phyloP scores from a whole-genome alignment of 2,329 filamentous ascomycete species.

The Huntiella abstrusa region DNA sequence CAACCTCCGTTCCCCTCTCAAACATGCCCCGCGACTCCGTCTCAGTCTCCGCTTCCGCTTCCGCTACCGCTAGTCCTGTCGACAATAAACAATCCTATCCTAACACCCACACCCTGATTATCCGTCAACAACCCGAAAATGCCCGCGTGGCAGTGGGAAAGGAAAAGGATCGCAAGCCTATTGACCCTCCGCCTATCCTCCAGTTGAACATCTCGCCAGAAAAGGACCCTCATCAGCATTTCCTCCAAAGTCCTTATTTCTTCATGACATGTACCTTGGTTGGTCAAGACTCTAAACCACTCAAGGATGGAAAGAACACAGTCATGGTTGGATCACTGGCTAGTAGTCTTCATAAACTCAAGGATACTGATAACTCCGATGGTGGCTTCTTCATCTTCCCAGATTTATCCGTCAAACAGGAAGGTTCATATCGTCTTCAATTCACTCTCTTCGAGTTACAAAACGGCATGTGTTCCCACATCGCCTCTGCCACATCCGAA shows the following conservation, averaged over 20 bases:
- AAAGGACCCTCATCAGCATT: conserved; percentile 28
- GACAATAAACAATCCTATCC: conserved; percentile 5
- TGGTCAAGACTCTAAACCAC: conserved; percentile 24
- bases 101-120: conserved; percentile 21
- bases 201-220: conserved; percentile 34
- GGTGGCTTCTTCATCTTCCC: conserved; percentile 84
- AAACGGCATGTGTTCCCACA: conserved; percentile 17
- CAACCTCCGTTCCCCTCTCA: neutral
- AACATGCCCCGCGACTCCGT: neutral
- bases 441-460: conserved; percentile 54
- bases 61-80: neutral
- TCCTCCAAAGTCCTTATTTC: conserved; percentile 24
- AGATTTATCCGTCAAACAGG: conserved; percentile 60
- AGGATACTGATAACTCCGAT: conserved; percentile 59
- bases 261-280: conserved; percentile 29
- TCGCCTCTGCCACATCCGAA: conserved; percentile 32
- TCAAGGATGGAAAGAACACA: conserved; percentile 21
- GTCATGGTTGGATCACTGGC: conserved; percentile 53
- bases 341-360: conserved; percentile 66
- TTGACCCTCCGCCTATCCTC: conserved; percentile 74
- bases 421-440: conserved; percentile 52
- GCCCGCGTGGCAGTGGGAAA: conserved; percentile 53
- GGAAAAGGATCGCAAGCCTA: conserved; percentile 70
- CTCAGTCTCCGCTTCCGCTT: neutral
- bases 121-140: conserved; percentile 49